phyloP scores from a whole-genome alignment of 768 basidiomycete species.

The Rhodotorula diobovata region DNA sequence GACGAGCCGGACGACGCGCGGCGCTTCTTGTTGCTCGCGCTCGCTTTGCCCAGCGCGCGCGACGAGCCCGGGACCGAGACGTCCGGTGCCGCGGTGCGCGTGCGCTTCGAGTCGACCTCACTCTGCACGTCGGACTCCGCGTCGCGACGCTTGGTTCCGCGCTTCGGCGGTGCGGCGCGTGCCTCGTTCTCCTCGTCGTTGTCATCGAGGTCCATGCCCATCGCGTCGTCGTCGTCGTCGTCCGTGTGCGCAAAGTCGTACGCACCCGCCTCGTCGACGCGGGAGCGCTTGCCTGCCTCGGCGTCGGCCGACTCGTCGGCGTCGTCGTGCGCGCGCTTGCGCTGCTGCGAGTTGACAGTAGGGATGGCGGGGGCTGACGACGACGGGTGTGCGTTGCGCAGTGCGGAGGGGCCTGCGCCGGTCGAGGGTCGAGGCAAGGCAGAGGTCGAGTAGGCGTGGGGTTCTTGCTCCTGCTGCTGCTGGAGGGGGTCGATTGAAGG shows the following conservation, averaged over 20 bases:
- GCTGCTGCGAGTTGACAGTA: neutral
- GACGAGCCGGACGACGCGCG: neutral
- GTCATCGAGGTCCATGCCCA: slow-evolving; percentile 13
- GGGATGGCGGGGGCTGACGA: neutral
- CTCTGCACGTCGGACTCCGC: neutral
- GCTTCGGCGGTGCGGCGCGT: neutral
- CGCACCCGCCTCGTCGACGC: neutral
- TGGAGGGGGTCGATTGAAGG: neutral
- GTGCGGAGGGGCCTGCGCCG: neutral
- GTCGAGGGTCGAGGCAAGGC: neutral
- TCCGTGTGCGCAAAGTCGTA: neutral
- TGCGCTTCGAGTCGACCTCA: neutral
- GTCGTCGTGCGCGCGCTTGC: slow-evolving; percentile 6
- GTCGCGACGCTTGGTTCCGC: slow-evolving; percentile 1
- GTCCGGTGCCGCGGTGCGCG: neutral
- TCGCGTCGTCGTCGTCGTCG: neutral
- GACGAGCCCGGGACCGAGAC: neutral
- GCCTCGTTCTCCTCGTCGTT: neutral
- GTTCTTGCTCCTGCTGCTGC: neutral
- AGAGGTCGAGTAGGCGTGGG: neutral
- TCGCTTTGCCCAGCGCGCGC: too few species aligned
- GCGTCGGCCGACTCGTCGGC: neutral
- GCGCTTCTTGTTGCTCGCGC: neutral
- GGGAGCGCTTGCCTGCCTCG: neutral
- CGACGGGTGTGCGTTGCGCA: neutral